Evolutionary conservation across 1,284 basidiomycete genomes (phyloP).

Genomic region (Pseudozyma thailandica): DNA sequence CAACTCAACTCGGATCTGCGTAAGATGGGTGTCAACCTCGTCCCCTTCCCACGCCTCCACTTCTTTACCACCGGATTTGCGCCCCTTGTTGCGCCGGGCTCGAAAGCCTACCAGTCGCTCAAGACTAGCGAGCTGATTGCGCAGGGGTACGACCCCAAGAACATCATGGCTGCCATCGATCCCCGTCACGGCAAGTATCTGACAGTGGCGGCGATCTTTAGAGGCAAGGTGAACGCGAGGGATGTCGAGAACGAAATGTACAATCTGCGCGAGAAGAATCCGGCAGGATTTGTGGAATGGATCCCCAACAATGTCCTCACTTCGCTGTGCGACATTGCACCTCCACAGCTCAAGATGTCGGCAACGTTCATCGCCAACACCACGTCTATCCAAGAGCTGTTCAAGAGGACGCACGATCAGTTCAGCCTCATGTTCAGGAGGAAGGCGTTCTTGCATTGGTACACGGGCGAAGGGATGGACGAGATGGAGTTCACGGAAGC

Average conservation of each 20-base stretch:
- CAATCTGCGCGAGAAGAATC: conserved; percentile 63
- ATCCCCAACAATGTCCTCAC: conserved; percentile 68
- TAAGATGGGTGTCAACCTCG: conserved; percentile 90
- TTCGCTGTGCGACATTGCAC: conserved; percentile 65
- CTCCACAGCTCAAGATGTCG: conserved; percentile 64
- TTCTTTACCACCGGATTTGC: conserved; percentile 68
- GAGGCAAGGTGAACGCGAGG: conserved; percentile 70
- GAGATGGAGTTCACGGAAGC: conserved; percentile 70
- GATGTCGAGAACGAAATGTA: conserved; percentile 70
- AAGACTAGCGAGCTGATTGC: conserved; percentile 63
- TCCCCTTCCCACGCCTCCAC: conserved; percentile 69
- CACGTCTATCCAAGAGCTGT: conserved; percentile 66
- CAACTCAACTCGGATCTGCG: conserved; percentile 93
- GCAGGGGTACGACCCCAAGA: conserved; percentile 65
- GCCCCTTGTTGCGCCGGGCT: conserved; percentile 64
- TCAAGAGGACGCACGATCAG: conserved; percentile 66
- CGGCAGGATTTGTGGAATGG: conserved; percentile 67
- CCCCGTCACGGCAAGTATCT: conserved; percentile 83
- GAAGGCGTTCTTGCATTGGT: conserved; percentile 69
- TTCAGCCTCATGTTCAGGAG: conserved; percentile 67
- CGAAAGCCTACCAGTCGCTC: conserved; percentile 72
- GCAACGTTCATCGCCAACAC: conserved; percentile 69
- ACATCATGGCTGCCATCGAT: conserved; percentile 79
- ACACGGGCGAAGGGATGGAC: conserved; percentile 69
- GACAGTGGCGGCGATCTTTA: conserved; percentile 91